These are phyloP conservation scores for Krasilnikovozyma curviuscula DNA, from an alignment of 768 basidiomycete genomes.

Conservation along the genomic window DNA sequence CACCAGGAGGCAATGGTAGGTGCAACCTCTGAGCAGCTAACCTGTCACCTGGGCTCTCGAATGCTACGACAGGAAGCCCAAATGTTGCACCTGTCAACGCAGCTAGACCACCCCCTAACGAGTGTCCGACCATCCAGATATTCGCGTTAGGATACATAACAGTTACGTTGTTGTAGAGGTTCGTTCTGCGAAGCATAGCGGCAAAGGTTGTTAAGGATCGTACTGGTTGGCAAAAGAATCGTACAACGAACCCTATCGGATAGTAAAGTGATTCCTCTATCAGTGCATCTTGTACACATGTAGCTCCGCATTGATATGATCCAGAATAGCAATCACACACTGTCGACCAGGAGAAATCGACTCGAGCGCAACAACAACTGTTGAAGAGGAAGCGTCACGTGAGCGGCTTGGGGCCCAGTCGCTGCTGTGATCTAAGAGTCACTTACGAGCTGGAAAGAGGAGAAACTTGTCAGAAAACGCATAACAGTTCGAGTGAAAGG, in stretches of 20 bases:
- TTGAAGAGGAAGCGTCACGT: too few species aligned
- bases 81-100: constrained; percentile 73
- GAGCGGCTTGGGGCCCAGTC: too few species aligned
- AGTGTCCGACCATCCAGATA: constrained; percentile 65
- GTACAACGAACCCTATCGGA: constrained; percentile 49
- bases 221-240: background rate
- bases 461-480: background rate
- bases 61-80: constrained; percentile 76
- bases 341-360: constrained; percentile 83
- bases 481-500: background rate
- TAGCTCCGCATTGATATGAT: constrained; percentile 53
- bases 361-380: constrained; percentile 73
- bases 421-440: too few species aligned
- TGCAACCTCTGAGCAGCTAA: constrained; percentile 63
- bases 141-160: constrained; percentile 73
- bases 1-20: constrained; percentile 58
- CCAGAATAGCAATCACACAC: constrained; percentile 76
- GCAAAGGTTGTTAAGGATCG: background rate
- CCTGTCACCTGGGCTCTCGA: constrained; percentile 75
- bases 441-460: constrained; percentile 2
- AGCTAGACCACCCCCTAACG: constrained; percentile 64
- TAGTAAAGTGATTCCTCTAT: constrained; percentile 74
- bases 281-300: constrained; percentile 60
- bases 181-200: constrained; percentile 31
- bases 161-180: constrained; percentile 78